Evolutionary conservation across 257 asterid species (phyloP), one percentile per base, ranked within the genome.

Genomic region (Ajuga chamaepitys): DNA sequence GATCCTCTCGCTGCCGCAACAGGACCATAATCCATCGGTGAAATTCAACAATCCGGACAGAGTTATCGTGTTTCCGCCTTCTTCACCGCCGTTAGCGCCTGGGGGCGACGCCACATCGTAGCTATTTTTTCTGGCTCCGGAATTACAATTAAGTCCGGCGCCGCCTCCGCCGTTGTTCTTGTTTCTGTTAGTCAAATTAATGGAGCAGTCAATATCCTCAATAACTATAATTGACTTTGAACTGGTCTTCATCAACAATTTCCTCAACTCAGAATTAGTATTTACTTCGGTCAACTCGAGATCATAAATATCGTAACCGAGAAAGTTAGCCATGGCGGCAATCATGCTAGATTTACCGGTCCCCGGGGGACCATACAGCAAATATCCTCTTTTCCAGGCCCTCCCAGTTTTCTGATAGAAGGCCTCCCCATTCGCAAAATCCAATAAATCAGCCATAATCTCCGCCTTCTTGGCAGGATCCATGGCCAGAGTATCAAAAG

Each of bases 21-120:
- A 87, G 0, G 99, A 93, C 99, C 99, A 93, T 61, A 93, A 65
- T 0, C 99, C 99, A 37, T 93, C 99, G 0, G 97, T 93, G 54
- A 93, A 93, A 60, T 93, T 93, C 76, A 93, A 52, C 71, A 93
- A 28, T 8, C 99, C 99, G 0, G 99, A 93, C 0, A 93, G 88
- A 0, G 97, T 93, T 0, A 93, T 86, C 34, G 96, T 81, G 69
- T 85, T 89, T 4, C 65, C 77, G 9, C 77, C 82, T 0, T 77
- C 86, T 6, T 81, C 94, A 0, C 68, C 77, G 59, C 35, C 80
- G 78, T 13, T 53, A 32, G 21, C 47, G 3, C 50, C 62, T 3
- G 81, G 61, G 21, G 77, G 64, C 38, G 80, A 2, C 18, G 62
- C 71, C 54, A 62, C 38, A 0, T 67, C 80, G 25, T 70, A 42